Base-by-base conservation (phyloP, 1,139 yeast genomes). In the Debaryomyces coudertii region DNA sequence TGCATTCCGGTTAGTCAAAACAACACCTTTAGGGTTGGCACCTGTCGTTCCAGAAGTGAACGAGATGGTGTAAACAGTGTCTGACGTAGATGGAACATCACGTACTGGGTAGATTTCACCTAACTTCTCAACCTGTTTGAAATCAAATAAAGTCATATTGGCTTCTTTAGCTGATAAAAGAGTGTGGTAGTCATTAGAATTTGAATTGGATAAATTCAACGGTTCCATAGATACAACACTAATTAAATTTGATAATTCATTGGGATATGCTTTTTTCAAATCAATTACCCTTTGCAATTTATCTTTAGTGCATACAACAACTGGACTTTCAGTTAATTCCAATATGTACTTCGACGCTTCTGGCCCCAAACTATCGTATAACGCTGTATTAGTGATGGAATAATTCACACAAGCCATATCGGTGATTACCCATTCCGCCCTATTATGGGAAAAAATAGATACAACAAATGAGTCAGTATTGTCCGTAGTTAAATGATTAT, bases 31-130 rank as follows among this genome's bases (percentile, higher is more conserved):
- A 14, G 92, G 92, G 46, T 72, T 63, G 8, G 73, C 52, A 14
- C 90, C 90, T 3, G 92, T 85, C 20, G 92, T 84, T 28, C 92
- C 92, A 6, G 90, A 83, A 11, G 95, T 87, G 65, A 86, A 87
- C 36, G 87, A 82, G 51, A 87, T 82, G 42, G 92, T 84, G 54
- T 82, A 80, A 14, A 76, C 51, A 30, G 84, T 76, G 5, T 80
- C 77, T 1, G 83, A 77, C 0, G 58, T 62, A 12, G 90, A 87
- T 6, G 80, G 78, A 31, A 68, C 63, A 42, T 73, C 72, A 1
- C 73, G 69, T 7, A 70, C 58, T 4, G 79, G 79, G 54, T 72
- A 71, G 25, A 75, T 58, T 40, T 65, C 65, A 22, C 93, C 95
- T 30, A 84, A 62, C 25, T 66, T 62, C 51, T 77, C 79, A 36